phyloP scores from a whole-genome alignment of 148 eudicot genomes.

The Vaccinium darrowii region DNA sequence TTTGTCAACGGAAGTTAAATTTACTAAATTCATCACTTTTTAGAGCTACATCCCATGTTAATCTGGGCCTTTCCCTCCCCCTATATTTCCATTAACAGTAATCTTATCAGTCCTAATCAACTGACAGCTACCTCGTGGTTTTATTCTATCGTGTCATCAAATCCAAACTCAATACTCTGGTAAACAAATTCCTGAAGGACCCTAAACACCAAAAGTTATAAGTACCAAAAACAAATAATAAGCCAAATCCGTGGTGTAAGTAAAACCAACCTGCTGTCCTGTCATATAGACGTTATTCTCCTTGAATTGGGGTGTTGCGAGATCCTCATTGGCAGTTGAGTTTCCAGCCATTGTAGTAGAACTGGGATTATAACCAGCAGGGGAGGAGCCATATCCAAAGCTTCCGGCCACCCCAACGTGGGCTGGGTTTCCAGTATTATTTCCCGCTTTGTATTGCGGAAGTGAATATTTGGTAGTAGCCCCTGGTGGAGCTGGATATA shows the following conservation, averaged over 20 bases:
- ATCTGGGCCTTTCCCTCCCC: neutral
- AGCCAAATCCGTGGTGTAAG: neutral
- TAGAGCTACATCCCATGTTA: neutral
- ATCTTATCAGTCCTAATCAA: neutral
- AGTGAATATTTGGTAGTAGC: constrained; percentile 58
- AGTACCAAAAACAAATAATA: constrained; percentile 1
- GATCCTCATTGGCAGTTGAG: constrained; percentile 64
- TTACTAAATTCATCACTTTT: neutral
- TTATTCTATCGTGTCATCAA: neutral
- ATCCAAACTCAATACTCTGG: neutral
- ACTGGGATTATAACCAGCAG: constrained; percentile 50
- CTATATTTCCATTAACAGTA: neutral
- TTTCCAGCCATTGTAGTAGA: constrained; percentile 54
- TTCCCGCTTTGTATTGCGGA: constrained; percentile 71
- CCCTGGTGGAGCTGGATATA: constrained; percentile 60
- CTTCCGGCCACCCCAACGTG: constrained; percentile 53
- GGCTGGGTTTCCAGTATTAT: constrained; percentile 49
- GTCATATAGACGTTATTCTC: constrained; percentile 60
- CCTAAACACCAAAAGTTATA: neutral
- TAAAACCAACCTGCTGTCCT: constrained; percentile 76
- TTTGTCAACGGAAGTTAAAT: neutral
- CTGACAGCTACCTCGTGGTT: neutral
- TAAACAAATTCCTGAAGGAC: neutral
- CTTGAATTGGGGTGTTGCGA: constrained; percentile 62
- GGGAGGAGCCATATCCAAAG: constrained; percentile 66